These are phyloP conservation scores for Calonectria pseudoreteaudii DNA, from an alignment of 2,329 filamentous ascomycete genomes.

Conservation along the genomic window DNA sequence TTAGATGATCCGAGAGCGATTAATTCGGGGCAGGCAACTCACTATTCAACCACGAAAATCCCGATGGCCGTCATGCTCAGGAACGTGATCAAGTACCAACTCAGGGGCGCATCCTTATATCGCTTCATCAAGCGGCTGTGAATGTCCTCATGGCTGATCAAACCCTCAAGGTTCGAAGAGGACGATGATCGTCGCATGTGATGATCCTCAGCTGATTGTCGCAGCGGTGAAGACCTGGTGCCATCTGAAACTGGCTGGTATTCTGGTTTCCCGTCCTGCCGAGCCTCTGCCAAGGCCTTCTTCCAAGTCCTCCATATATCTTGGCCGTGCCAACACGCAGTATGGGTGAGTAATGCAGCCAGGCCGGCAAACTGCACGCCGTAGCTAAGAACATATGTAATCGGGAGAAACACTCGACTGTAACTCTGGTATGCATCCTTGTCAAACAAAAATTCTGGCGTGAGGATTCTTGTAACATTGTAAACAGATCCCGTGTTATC, in stretches of 20 bases:
- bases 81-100: slow-evolving; percentile 84
- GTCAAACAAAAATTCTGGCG: slow-evolving; percentile 82
- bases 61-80: slow-evolving; percentile 81
- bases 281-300: slow-evolving; percentile 73
- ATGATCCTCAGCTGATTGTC: slow-evolving; percentile 32
- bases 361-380: slow-evolving; percentile 88
- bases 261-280: slow-evolving; percentile 58
- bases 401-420: slow-evolving; percentile 85
- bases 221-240: slow-evolving; percentile 27
- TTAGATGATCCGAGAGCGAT: slow-evolving; percentile 7
- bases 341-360: slow-evolving; percentile 83
- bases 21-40: slow-evolving; percentile 49
- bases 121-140: slow-evolving; percentile 86
- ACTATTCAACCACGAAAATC: slow-evolving; percentile 89
- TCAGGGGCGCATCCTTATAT: slow-evolving; percentile 84
- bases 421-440: slow-evolving; percentile 81
- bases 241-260: slow-evolving; percentile 65
- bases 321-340: slow-evolving; percentile 84
- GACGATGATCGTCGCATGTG: slow-evolving; percentile 48
- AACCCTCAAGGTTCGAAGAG: slow-evolving; percentile 59
- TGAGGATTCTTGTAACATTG: slow-evolving; percentile 84
- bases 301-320: slow-evolving; percentile 85
- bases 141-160: slow-evolving; percentile 81
- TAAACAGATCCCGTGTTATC: slow-evolving; percentile 86
- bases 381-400: slow-evolving; percentile 89